Conservation (phyloP, 148 eudicot species). For the Silene uniflora region DNA sequence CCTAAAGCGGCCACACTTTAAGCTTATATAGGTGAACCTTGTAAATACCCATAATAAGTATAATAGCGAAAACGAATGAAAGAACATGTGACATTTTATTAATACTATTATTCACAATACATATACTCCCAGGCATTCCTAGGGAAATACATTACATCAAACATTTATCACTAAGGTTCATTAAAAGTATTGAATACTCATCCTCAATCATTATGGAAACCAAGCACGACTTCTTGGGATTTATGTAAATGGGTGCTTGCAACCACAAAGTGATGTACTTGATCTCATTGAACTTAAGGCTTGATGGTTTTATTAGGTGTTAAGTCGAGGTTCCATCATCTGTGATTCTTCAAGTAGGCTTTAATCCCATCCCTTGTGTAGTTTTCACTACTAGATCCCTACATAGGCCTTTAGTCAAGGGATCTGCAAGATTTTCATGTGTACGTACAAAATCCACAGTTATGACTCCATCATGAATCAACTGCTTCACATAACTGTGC, state of each 20-base stretch:
- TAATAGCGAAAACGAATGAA: background rate
- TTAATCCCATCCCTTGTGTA: background rate
- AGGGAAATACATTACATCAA: background rate
- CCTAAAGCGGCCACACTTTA: background rate
- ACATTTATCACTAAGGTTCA: background rate
- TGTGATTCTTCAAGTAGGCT: background rate
- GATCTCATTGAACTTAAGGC: background rate
- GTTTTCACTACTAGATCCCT: background rate
- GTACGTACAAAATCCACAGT: background rate
- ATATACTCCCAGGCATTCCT: background rate
- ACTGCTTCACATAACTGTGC: background rate
- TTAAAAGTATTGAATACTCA: background rate
- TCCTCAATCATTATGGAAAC: background rate
- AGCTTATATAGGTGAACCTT: background rate
- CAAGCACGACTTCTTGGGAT: background rate
- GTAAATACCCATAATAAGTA: background rate
- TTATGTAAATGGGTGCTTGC: background rate
- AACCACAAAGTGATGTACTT: background rate
- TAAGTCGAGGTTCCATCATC: background rate
- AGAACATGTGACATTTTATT: background rate
- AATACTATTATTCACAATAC: background rate
- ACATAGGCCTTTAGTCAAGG: background rate
- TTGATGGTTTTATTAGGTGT: background rate
- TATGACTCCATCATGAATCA: background rate
- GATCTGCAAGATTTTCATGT: background rate